These are phyloP conservation scores for Septoria petroselini DNA, from an alignment of 2,329 filamentous ascomycete species.

Conservation along the genomic window DNA sequence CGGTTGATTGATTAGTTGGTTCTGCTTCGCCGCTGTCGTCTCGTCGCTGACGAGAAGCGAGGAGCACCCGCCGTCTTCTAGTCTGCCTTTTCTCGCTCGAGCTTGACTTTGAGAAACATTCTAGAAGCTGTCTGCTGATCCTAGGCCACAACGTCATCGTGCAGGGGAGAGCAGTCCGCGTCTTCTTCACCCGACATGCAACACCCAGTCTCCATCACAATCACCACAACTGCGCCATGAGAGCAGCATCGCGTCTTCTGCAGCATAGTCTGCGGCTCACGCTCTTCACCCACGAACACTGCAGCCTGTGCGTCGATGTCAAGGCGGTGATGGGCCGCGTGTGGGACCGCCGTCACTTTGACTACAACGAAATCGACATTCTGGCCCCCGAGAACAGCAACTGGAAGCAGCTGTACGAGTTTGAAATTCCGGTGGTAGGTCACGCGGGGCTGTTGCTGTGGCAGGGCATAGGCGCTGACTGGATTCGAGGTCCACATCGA, in stretches of 20 bases:
- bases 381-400: conserved; percentile 59
- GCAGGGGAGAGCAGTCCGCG: too few species aligned
- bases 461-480: too few species aligned
- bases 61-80: too few species aligned
- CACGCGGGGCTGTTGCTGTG: too few species aligned
- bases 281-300: conserved; percentile 69
- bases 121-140: too few species aligned
- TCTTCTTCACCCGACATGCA: too few species aligned
- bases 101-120: too few species aligned
- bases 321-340: conserved; percentile 66
- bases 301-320: conserved; percentile 67
- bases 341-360: conserved; percentile 64
- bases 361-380: conserved; percentile 67
- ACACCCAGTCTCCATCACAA: not conserved
- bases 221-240: conserved; percentile 11
- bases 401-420: conserved; percentile 74
- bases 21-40: too few species aligned
- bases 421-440: conserved; percentile 74
- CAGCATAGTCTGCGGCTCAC: conserved; percentile 51
- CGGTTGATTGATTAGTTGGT: too few species aligned
- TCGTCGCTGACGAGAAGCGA: too few species aligned
- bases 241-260: conserved; percentile 16
- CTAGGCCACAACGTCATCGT: too few species aligned
- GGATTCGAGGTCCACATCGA: conserved; percentile 58
- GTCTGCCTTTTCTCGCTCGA: too few species aligned